Percentiles rank a stretch among this genome's conserved stretches.
Evolutionary conservation across 768 basidiomycete species (phyloP).

Genomic region (Lanmaoa pseudosensibilis): DNA sequence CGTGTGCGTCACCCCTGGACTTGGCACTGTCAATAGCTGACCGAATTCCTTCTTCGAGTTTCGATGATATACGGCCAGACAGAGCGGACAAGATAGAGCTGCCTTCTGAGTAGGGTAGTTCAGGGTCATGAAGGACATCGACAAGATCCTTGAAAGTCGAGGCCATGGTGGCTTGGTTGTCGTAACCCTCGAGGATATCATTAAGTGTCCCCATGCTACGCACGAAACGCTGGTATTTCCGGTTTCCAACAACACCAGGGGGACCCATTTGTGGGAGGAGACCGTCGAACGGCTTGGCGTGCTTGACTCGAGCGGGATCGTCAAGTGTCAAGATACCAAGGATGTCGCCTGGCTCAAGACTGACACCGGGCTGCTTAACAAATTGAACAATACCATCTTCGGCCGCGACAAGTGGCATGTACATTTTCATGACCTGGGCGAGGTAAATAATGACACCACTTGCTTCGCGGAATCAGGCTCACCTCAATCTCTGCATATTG

Average conservation of each 20-base stretch:
- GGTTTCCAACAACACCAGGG: conserved; percentile 83
- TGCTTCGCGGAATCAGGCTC: conserved; percentile 20
- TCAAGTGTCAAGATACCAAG: conserved; percentile 96
- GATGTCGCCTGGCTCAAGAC: conserved; percentile 94
- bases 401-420: conserved; percentile 93
- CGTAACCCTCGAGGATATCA: conserved; percentile 95
- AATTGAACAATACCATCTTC: conserved; percentile 95
- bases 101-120: conserved; percentile 87
- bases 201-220: conserved; percentile 73
- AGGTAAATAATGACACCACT: neutral
- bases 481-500: conserved; percentile 99
- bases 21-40: conserved; percentile 74
- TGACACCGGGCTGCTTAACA: conserved; percentile 97
- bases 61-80: conserved; percentile 89
- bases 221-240: conserved; percentile 82
- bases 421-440: conserved; percentile 95
- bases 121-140: conserved; percentile 75
- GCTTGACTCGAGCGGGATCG: conserved; percentile 93
- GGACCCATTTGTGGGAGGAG: conserved; percentile 85
- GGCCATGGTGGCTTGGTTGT: conserved; percentile 91
- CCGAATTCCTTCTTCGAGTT: conserved; percentile 86
- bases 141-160: conserved; percentile 85
- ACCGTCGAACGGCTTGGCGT: conserved; percentile 97
- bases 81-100: conserved; percentile 81
- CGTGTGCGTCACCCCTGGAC: conserved; percentile 66